Base-by-base conservation (phyloP, 805 yeast genomes). In the Babjeviella inositovora region DNA sequence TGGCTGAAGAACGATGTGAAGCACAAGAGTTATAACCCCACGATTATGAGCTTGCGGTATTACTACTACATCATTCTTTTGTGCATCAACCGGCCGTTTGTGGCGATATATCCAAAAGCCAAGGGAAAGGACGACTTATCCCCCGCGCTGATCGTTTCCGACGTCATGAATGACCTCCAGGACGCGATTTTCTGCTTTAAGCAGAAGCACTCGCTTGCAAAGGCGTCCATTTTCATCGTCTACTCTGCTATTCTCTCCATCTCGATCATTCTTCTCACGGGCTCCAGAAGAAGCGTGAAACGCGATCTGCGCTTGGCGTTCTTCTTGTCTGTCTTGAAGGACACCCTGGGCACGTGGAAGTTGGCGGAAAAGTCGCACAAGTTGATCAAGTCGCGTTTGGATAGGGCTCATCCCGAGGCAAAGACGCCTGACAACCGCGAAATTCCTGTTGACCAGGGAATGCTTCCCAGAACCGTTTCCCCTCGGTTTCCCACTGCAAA, bases 51-150 rank as follows among this genome's bases (percentile, higher is more conserved):
- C 22, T 59, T 68, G 21, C 49, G 67, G 35, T 67, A 63, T 33
- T 66, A 64, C 33, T 70, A 70, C 38, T 70, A 70, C 35, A 57
- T 70, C 21, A 57, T 67, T 2, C 41, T 62, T 10, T 45, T 70
- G n/a, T 68, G 76, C 27, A 53, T 70, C 24, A 70, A 70, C 34
- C 49, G 71, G 19, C 76, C 75, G 2, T 69, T 70, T 33, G 56
- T 68, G 19, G 70, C 64, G 25, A 19, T 19, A 21, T 21, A 3
- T 8, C 11, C 3, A 16, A 13, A 33, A 14, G 17, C 23, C 8
- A 23, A 29, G 8, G 23, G 17, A 12, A 14, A 31, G 13, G 23
- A 28, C 7, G 34, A 34, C 14, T 39, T 47, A 18, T 35, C 47
- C 4, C 61, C 62, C 0, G 36, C 42, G 10, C 28, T 23, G 10